phyloP scores from a whole-genome alignment of 495 filamentous ascomycete species.

The Annulohypoxylon bovei region DNA sequence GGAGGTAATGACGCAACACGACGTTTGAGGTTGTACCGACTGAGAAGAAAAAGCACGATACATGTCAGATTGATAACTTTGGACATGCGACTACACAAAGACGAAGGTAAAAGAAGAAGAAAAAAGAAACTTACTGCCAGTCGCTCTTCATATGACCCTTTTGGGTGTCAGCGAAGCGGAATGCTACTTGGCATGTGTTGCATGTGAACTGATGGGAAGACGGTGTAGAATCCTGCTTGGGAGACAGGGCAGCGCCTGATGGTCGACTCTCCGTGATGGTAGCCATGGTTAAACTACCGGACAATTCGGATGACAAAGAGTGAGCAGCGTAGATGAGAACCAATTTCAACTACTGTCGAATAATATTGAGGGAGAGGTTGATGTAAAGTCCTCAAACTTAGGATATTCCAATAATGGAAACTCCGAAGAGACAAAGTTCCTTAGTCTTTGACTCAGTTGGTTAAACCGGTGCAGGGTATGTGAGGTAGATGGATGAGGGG shows the following conservation, averaged over 20 bases:
- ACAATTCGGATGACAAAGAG: neutral
- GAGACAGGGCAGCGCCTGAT: constrained; percentile 43
- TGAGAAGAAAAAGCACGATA: constrained; percentile 47
- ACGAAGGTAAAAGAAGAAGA: neutral
- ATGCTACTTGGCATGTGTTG: constrained; percentile 97
- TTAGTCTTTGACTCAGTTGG: neutral
- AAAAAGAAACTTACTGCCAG: constrained; percentile 82
- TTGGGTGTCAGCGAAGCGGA: constrained; percentile 92
- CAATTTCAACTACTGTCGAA: neutral
- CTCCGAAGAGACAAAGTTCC: constrained; percentile 5
- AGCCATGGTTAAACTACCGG: constrained; percentile 56
- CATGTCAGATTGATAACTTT: constrained; percentile 17
- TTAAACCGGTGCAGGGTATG: neutral
- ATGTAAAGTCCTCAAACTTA: neutral
- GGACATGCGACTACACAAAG: constrained; percentile 5
- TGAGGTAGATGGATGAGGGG: constrained; percentile 8
- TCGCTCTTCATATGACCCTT: constrained; percentile 95
- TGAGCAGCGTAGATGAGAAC: neutral
- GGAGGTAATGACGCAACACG: constrained; percentile 92
- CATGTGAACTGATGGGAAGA: constrained; percentile 89
- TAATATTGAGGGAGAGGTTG: neutral
- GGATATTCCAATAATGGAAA: constrained; percentile 20
- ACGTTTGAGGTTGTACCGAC: constrained; percentile 97
- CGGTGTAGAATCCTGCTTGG: constrained; percentile 51
- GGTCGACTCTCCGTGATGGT: constrained; percentile 59